Evolutionary conservation across 805 yeast genomes (phyloP).

Genomic region (Metschnikowia baotianmanensis): DNA sequence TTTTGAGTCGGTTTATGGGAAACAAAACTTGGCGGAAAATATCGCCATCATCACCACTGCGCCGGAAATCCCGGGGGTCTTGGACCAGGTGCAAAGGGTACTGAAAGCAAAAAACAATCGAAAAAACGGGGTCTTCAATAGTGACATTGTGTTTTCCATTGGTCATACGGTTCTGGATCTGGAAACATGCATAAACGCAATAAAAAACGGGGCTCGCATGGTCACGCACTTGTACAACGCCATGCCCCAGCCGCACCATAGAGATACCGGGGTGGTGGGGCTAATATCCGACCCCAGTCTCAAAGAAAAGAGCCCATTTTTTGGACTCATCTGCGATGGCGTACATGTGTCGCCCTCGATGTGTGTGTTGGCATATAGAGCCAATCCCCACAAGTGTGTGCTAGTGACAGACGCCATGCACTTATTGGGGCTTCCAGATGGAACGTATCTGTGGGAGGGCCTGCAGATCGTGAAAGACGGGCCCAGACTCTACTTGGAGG

Average conservation of each 20-base stretch:
- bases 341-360: constrained; percentile 58
- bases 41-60: constrained; percentile 49
- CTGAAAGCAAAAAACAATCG: too few relatives aligned
- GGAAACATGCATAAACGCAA: constrained; percentile 41
- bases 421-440: constrained; percentile 55
- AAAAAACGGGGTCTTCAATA: too few relatives aligned
- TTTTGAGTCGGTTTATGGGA: constrained; percentile 39
- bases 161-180: constrained; percentile 48
- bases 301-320: constrained; percentile 39
- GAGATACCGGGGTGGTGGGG: constrained; percentile 58
- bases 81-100: constrained; percentile 41
- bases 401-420: constrained; percentile 61
- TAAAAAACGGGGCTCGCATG: constrained; percentile 55
- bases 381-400: constrained; percentile 52
- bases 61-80: constrained; percentile 49
- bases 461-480: constrained; percentile 49
- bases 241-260: constrained; percentile 60
- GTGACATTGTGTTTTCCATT: constrained; percentile 40
- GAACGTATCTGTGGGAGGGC: constrained; percentile 52
- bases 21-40: constrained; percentile 30
- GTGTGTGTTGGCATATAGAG: constrained; percentile 47
- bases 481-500: constrained; percentile 45
- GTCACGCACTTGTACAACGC: constrained; percentile 61
- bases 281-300: constrained; percentile 33
- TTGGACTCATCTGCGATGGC: constrained; percentile 57